Evolutionary conservation across 306 rosid species (phyloP).

Genomic region (Quercus wislizeni): DNA sequence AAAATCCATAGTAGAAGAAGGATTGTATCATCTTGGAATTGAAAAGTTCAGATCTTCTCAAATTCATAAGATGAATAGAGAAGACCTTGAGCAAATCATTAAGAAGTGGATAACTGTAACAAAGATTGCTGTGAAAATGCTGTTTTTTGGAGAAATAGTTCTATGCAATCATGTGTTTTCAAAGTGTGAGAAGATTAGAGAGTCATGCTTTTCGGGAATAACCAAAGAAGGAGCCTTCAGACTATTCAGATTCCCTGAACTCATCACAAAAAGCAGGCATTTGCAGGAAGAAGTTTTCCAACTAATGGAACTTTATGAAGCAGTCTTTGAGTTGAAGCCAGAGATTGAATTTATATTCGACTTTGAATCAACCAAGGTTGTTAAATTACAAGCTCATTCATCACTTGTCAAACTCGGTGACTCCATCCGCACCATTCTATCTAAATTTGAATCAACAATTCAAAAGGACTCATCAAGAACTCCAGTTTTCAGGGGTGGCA

Average conservation of each 20-base stretch:
- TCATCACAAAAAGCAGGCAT: constrained; percentile 32
- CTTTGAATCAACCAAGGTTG: constrained; percentile 31
- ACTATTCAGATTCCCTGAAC: constrained; percentile 45
- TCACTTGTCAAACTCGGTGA: constrained; percentile 35
- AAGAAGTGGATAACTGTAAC: constrained; percentile 38
- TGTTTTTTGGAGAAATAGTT: constrained; percentile 41
- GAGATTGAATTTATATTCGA: constrained; percentile 38
- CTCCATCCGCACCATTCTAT: constrained; percentile 30
- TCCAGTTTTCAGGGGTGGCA: constrained; percentile 34
- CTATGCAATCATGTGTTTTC: constrained; percentile 52
- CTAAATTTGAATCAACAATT: constrained; percentile 31
- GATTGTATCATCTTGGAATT: constrained; percentile 37
- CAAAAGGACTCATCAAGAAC: constrained; percentile 39
- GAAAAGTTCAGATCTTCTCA: constrained; percentile 34
- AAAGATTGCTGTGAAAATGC: constrained; percentile 35
- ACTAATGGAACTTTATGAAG: constrained; percentile 37
- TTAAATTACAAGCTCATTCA: constrained; percentile 35
- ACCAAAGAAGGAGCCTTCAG: constrained; percentile 39
- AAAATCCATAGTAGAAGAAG: constrained; percentile 45
- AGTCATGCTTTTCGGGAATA: constrained; percentile 45
- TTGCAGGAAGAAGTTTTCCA: constrained; percentile 36
- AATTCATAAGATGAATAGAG: constrained; percentile 36
- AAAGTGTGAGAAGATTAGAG: constrained; percentile 33
- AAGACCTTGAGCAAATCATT: constrained; percentile 20
- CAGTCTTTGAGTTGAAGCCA: constrained; percentile 36